Conservation (phyloP, 1,139 yeast genomes). For the Scheffersomyces cryptocercus region DNA sequence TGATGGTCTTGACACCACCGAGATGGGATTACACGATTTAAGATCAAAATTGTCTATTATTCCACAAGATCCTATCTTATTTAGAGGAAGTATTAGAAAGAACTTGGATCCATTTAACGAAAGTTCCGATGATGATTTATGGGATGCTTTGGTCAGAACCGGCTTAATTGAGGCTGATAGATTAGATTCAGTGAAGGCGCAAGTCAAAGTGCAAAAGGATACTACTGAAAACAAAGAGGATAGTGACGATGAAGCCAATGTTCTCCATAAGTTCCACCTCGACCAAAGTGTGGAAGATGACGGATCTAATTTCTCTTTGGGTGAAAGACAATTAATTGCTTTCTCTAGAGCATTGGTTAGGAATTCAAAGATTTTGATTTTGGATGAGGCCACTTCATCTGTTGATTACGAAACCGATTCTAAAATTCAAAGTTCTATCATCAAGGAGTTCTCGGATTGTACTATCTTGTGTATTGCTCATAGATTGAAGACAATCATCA, state of each 20-base stretch:
- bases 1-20: constrained; percentile 59
- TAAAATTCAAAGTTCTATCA: constrained; percentile 39
- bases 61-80: constrained; percentile 23
- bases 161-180: constrained; percentile 24
- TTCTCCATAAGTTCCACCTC: constrained; percentile 28
- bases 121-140: constrained; percentile 30
- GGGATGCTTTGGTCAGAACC: constrained; percentile 38
- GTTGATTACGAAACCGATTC: constrained; percentile 47
- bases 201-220: constrained; percentile 1
- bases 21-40: constrained; percentile 18
- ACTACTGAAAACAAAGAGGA: background rate
- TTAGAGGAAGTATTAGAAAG: constrained; percentile 17
- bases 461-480: constrained; percentile 46
- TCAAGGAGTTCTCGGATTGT: constrained; percentile 34
- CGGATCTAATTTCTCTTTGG: constrained; percentile 41
- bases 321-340: constrained; percentile 43
- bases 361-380: constrained; percentile 36
- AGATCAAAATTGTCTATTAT: constrained; percentile 18
- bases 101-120: constrained; percentile 21
- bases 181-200: constrained; percentile 9
- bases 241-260: constrained; percentile 3
- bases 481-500: constrained; percentile 38
- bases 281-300: constrained; percentile 42
- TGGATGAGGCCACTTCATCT: constrained; percentile 46
- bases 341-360: constrained; percentile 45